These are phyloP conservation scores for Sclerotinia sclerotiorum DNA, from an alignment of 2,329 filamentous ascomycete species.

Conservation along the genomic window DNA sequence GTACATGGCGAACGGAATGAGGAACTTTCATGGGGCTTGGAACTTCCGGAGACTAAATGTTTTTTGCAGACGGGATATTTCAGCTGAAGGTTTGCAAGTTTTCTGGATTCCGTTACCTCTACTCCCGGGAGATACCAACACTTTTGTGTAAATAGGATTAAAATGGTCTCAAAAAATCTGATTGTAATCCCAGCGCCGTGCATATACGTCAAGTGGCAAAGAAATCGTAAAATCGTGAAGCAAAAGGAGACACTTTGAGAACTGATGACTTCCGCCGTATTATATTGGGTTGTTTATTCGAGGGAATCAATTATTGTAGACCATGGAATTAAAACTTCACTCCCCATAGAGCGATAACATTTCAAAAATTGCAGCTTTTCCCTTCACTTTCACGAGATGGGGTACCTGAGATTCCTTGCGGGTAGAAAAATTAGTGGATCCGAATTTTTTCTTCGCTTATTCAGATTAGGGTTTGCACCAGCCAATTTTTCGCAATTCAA, in stretches of 20 bases:
- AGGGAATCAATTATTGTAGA: neutral
- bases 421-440: conserved; percentile 2
- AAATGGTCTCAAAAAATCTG: neutral
- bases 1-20: conserved; percentile 26
- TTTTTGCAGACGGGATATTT: neutral
- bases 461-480: conserved; percentile 37
- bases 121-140: conserved; percentile 7
- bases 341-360: neutral
- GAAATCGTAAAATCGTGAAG: neutral
- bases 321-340: neutral
- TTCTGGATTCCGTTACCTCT: neutral
- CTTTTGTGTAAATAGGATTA: conserved; percentile 7
- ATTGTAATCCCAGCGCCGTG: neutral
- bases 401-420: neutral
- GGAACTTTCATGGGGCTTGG: conserved; percentile 3
- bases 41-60: neutral
- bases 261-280: no score
- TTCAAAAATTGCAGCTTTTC: neutral
- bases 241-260: neutral
- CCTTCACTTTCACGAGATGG: neutral
- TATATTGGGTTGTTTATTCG: neutral
- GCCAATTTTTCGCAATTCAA: conserved; percentile 27
- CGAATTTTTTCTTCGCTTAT: conserved; percentile 35
- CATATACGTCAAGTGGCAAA: neutral
- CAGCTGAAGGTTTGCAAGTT: neutral